Conservation (phyloP, 1,284 basidiomycete species). For the Ceratobasidium sp. region DNA sequence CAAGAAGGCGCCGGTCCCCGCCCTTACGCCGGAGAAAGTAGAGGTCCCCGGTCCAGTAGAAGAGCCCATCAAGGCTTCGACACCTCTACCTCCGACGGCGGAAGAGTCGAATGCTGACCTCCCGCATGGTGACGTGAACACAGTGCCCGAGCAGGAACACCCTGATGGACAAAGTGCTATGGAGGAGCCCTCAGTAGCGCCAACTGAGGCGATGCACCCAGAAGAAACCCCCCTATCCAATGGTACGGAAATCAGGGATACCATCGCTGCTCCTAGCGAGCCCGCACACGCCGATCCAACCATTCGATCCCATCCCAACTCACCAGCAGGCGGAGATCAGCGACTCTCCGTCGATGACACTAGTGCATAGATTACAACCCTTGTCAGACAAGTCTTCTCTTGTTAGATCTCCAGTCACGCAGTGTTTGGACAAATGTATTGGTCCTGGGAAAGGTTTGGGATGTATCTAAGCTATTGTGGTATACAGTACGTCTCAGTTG, state of each 20-base stretch:
- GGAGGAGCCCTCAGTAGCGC: slow-evolving; percentile 23
- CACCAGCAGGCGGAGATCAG: slow-evolving; percentile 29
- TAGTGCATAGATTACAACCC: slow-evolving; percentile 21
- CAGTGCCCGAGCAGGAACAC: slow-evolving; percentile 17
- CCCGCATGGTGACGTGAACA: not conserved
- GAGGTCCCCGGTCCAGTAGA: slow-evolving; percentile 17
- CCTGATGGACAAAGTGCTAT: slow-evolving; percentile 4
- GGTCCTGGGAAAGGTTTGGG: not conserved
- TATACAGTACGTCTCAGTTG: slow-evolving; percentile 6
- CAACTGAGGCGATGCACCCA: slow-evolving; percentile 34
- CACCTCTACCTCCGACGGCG: slow-evolving; percentile 3
- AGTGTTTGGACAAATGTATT: not conserved
- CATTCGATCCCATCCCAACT: slow-evolving; percentile 25
- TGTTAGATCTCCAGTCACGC: slow-evolving; percentile 5
- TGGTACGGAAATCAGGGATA: slow-evolving; percentile 34
- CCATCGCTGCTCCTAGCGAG: slow-evolving; percentile 20
- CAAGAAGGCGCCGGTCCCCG: slow-evolving; percentile 16
- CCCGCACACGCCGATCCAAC: not conserved
- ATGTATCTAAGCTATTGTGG: not conserved
- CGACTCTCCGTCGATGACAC: slow-evolving; percentile 4
- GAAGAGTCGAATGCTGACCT: slow-evolving; percentile 3
- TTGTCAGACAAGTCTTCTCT: not conserved
- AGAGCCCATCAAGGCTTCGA: slow-evolving; percentile 11
- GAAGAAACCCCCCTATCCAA: slow-evolving; percentile 6
- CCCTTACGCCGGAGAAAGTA: slow-evolving; percentile 22